Evolutionary conservation across 2,329 filamentous ascomycete species (phyloP), one percentile per base, ranked within the genome.

Genomic region (Nigrograna mackinnonii): DNA sequence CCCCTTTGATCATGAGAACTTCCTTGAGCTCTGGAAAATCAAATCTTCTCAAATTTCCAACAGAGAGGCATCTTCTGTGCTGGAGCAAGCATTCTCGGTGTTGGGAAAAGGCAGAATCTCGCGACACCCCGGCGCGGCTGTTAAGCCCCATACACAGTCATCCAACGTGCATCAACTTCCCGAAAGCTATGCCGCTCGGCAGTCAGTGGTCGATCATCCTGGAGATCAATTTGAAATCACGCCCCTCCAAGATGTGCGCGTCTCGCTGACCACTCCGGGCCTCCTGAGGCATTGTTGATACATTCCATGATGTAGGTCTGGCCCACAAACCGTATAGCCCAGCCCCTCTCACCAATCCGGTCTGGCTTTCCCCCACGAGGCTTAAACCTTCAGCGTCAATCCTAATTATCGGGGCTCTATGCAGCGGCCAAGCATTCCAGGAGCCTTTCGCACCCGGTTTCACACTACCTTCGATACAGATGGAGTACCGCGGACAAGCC

Each of bases 401-500:
- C 46, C 26, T 37, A 31, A 46, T 46, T 33, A 32, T 35, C 35
- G 42, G 24, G 46, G 41, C 45, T 47, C 55, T 32, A 62, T 58
- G 54, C 56, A 39, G 47, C 26, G 40, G 21, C 39, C 41, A 33
- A 37, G 49, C 50, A 44, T 47, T 43, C 56, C 55, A 62, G 62
- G 60, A 64, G 58, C 46, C 28, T 35, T 24, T 13, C 22, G 34
- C 39, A 51, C 55, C 63, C 63, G 62, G 64, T 67, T 68, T 68
- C 63, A n/a, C n/a, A n/a, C n/a, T n/a, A n/a, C n/a, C n/a, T n/a
- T n/a, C n/a, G n/a, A n/a, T n/a, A n/a, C n/a, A 67, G 51, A 36
- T 39, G 43, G 31, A 49, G 35, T 38, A 47, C 45, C n/a, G 9
- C 24, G 24, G 50, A 30, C 42, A 44, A 49, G 37, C 37, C 35